A percentile compares a stretch with the other conserved stretches of the same genome.
Conservation (phyloP, 2,329 filamentous ascomycete genomes). For the Phialophora expanda region DNA sequence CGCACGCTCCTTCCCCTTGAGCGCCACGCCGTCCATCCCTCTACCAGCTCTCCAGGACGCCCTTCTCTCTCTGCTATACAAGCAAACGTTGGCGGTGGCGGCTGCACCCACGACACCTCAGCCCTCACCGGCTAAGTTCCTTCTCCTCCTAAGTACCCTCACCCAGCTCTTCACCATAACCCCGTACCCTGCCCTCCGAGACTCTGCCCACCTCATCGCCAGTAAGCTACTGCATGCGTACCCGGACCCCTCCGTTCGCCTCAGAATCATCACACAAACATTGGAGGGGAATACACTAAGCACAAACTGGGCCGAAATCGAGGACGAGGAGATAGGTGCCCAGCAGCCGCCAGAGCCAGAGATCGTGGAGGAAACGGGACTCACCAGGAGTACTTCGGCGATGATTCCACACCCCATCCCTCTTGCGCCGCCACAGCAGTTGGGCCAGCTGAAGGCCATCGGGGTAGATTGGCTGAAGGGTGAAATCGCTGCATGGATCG, state of each 20-base stretch:
- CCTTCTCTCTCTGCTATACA: constrained; percentile 33
- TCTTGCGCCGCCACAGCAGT: constrained; percentile 29
- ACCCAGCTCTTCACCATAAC: constrained; percentile 37
- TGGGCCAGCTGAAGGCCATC: constrained; percentile 35
- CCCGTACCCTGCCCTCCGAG: constrained; percentile 35
- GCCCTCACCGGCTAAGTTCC: constrained; percentile 32
- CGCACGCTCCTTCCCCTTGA: constrained; percentile 31
- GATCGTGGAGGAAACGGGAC: constrained; percentile 34
- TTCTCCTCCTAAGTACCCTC: constrained; percentile 34
- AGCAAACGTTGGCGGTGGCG: constrained; percentile 18
- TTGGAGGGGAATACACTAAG: constrained; percentile 32
- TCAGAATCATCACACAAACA: constrained; percentile 36
- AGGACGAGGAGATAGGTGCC: constrained; percentile 26
- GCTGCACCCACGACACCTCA: constrained; percentile 18
- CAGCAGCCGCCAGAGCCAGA: constrained; percentile 26
- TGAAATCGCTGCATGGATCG: constrained; percentile 29
- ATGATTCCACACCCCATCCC: constrained; percentile 34
- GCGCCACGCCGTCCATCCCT: constrained; percentile 30
- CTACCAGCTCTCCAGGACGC: constrained; percentile 31
- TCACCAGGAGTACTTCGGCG: constrained; percentile 32
- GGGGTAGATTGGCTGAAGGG: constrained; percentile 41
- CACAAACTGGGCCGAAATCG: constrained; percentile 35
- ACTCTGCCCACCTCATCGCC: constrained; percentile 37
- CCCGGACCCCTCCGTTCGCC: constrained; percentile 27
- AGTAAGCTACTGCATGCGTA: constrained; percentile 36